phyloP scores from a whole-genome alignment of 140 eudicot species.

The Stevia rebaudiana region DNA sequence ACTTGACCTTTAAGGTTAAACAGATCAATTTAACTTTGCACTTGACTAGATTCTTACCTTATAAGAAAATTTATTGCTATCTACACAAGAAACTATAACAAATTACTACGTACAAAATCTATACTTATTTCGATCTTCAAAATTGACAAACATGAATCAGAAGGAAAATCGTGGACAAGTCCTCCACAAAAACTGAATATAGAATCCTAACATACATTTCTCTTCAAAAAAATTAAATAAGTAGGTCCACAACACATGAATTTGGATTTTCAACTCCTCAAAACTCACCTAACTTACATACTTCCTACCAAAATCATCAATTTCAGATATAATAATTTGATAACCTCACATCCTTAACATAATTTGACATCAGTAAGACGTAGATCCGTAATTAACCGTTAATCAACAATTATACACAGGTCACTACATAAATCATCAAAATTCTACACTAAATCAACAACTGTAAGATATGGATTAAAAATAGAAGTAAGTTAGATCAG shows the following conservation, averaged over 20 bases:
- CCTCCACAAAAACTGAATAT: no score
- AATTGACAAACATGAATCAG: no score
- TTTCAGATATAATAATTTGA: background rate
- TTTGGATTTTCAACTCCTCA: no score
- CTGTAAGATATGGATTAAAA: background rate
- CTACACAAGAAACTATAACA: no score
- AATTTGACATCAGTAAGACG: background rate
- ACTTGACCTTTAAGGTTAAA: background rate
- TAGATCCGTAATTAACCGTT: background rate
- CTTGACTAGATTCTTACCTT: no score
- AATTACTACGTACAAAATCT: no score
- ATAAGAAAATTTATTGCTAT: background rate
- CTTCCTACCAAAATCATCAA: background rate
- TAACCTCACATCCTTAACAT: conserved; percentile 3
- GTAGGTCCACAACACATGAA: no score
- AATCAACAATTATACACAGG: conserved; percentile 1
- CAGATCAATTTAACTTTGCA: conserved; percentile 1
- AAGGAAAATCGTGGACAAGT: no score
- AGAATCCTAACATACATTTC: no score
- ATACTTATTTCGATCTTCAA: no score
- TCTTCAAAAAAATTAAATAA: no score
- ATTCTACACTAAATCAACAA: background rate
- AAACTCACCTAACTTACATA: no score
- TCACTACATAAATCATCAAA: conserved; percentile 3
- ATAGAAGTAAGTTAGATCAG: background rate